Percentiles rank a stretch among this genome's conserved stretches.
Evolutionary conservation across 2,329 filamentous ascomycete genomes (phyloP).

Genomic region (Madurella fahalii): DNA sequence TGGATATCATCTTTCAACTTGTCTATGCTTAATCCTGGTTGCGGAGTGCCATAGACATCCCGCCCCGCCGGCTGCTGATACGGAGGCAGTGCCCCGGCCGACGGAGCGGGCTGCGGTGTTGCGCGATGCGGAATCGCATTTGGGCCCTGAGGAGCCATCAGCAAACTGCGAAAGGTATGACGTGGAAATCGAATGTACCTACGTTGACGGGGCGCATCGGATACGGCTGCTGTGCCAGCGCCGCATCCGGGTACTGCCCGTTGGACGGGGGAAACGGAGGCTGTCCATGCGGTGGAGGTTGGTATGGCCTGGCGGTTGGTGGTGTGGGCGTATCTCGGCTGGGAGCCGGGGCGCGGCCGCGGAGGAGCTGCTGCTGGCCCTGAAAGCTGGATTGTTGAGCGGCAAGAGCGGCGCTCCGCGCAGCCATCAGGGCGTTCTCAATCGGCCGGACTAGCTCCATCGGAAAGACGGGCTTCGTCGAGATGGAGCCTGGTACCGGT

Average conservation of each 20-base stretch:
- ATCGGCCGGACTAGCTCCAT: slow-evolving; percentile 84
- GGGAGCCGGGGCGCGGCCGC: slow-evolving; percentile 47
- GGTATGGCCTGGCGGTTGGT: slow-evolving; percentile 46
- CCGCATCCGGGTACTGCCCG: slow-evolving; percentile 15
- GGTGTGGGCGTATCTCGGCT: slow-evolving; percentile 74
- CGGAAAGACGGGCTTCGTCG: slow-evolving; percentile 87
- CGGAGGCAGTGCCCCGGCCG: slow-evolving; percentile 33
- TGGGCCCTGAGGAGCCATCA: slow-evolving; percentile 23
- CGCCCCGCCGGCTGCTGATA: slow-evolving; percentile 39
- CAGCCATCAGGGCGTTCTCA: slow-evolving; percentile 89
- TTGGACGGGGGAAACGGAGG: slow-evolving; percentile 21
- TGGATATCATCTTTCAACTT: slow-evolving; percentile 80
- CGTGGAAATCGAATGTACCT: slow-evolving; percentile 1
- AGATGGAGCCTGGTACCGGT: slow-evolving; percentile 87
- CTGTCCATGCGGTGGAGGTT: slow-evolving; percentile 31
- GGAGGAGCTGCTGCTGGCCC: slow-evolving; percentile 52
- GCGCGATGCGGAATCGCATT: slow-evolving; percentile 25
- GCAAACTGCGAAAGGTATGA: slow-evolving; percentile 6
- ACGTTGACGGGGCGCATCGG: slow-evolving; percentile 24
- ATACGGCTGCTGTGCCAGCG: slow-evolving; percentile 24
- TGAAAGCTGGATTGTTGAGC: slow-evolving; percentile 53
- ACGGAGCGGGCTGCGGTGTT: slow-evolving; percentile 36
- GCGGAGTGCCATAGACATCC: slow-evolving; percentile 30
- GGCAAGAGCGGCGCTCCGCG: slow-evolving; percentile 58
- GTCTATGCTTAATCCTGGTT: slow-evolving; percentile 58